Conservation (phyloP, 2,329 filamentous ascomycete genomes). For the Cordyceps farinosa region DNA sequence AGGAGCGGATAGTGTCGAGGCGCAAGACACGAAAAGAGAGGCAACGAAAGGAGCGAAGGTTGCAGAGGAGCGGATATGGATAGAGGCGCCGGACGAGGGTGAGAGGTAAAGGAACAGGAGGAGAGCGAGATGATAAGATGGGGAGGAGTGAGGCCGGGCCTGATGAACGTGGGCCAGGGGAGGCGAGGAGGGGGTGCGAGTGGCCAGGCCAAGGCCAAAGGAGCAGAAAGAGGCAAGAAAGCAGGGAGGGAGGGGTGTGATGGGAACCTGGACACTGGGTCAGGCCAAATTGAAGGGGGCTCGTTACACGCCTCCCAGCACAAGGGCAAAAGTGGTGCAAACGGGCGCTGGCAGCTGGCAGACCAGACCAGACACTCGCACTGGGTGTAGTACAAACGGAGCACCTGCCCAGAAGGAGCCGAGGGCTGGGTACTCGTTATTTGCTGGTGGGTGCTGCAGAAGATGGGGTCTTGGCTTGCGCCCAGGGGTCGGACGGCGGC, state of each 20-base stretch:
- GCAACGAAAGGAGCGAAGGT: conserved; percentile 18
- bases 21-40: conserved; percentile 15
- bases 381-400: too few species aligned
- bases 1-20: conserved; percentile 21
- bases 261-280: too few species aligned
- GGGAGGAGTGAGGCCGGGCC: neutral
- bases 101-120: conserved; percentile 7
- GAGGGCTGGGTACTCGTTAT: neutral
- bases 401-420: too few species aligned
- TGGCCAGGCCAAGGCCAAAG: neutral
- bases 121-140: conserved; percentile 8
- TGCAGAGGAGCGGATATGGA: conserved; percentile 16
- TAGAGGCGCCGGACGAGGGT: conserved; percentile 10
- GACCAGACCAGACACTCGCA: too few species aligned
- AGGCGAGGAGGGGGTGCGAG: neutral
- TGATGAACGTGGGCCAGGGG: neutral
- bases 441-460: neutral
- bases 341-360: neutral
- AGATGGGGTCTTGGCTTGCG: neutral
- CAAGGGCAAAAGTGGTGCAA: neutral
- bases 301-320: neutral
- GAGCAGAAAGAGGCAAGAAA: neutral
- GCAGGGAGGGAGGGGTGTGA: neutral
- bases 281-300: neutral
- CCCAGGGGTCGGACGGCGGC: neutral